Evolutionary conservation across 2,329 filamentous ascomycete genomes (phyloP), one percentile per base, ranked within the genome.

Genomic region (Microdochium nivale): DNA sequence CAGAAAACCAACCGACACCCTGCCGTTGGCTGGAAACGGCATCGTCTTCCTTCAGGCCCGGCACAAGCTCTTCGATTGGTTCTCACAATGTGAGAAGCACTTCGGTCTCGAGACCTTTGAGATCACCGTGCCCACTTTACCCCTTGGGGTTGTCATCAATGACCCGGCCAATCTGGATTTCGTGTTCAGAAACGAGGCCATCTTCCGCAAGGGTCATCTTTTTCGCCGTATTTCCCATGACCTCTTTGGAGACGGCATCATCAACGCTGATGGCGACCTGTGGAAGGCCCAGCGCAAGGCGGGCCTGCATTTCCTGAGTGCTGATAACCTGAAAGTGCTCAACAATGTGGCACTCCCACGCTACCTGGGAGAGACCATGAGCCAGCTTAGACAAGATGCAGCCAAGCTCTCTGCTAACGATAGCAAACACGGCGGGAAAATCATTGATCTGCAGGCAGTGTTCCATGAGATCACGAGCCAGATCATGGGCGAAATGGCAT

Each of bases 401-500:
- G 59, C 61, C 2, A 59, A 54, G 13, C 13, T 19, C 21, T 23
- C 40, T 44, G 40, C 2, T 24, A 5, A 5, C 21, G 40, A 44
- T 23, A 5, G 3, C 9, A 7, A 23, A 7, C 21, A 23, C 3
- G 19, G 19, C 0, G 59, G 60, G 1, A 57, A 53, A 1, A 54
- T 67, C 0, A 66, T 83, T 1, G 79, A 86, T 59, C 63, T 86
- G 48, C 80, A 85, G 58, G 69, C 67, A n/a, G 67, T 81, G 2
- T 77, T 85, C 47, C 79, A 83, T 50, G 81, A 84, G 60, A 75
- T 86, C 47, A 86, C 82, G 1, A 85, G 81, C 23, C 74, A 80
- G 53, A 61, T 86, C 24, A 84, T 86, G 78, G 83, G 82, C n/a
- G 75, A 75, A 54, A 83, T 85, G 78, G 83, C 83, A 14, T 86